Evolutionary conservation across 2,329 filamentous ascomycete species (phyloP).

Genomic region (Aureobasidium mangrovei): DNA sequence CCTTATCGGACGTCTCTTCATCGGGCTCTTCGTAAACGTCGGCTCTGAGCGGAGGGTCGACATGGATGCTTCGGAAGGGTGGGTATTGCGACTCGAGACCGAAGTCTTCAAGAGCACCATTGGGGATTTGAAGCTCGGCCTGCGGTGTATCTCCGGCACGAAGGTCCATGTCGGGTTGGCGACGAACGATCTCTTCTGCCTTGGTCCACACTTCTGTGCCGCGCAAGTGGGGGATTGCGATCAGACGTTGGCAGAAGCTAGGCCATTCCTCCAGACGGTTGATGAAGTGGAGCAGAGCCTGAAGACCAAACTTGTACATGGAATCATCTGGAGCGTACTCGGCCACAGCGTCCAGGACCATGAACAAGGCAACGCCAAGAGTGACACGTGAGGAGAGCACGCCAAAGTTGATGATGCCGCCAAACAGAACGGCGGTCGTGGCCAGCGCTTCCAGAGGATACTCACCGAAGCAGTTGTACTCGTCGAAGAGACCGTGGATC

Average conservation of each 20-base stretch:
- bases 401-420: slow-evolving; percentile 89
- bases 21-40: slow-evolving; percentile 71
- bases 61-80: slow-evolving; percentile 69
- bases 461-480: slow-evolving; percentile 89
- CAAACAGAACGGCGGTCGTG: slow-evolving; percentile 92
- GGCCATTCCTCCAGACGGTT: slow-evolving; percentile 84
- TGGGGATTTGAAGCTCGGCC: slow-evolving; percentile 40
- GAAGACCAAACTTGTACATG: slow-evolving; percentile 97
- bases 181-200: slow-evolving; percentile 69
- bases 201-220: slow-evolving; percentile 70
- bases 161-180: slow-evolving; percentile 49
- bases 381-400: slow-evolving; percentile 75
- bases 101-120: slow-evolving; percentile 61
- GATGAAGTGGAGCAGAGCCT: slow-evolving; percentile 84
- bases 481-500: slow-evolving; percentile 95
- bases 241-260: slow-evolving; percentile 79
- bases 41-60: slow-evolving; percentile 58
- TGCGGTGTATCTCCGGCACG: background rate
- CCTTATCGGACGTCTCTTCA: slow-evolving; percentile 80
- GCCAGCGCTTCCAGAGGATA: slow-evolving; percentile 94
- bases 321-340: slow-evolving; percentile 74
- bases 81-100: slow-evolving; percentile 53
- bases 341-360: slow-evolving; percentile 93
- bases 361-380: slow-evolving; percentile 85
- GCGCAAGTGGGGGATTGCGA: slow-evolving; percentile 72